Conservation (phyloP, 306 rosid species). For the Argentina anserina region DNA sequence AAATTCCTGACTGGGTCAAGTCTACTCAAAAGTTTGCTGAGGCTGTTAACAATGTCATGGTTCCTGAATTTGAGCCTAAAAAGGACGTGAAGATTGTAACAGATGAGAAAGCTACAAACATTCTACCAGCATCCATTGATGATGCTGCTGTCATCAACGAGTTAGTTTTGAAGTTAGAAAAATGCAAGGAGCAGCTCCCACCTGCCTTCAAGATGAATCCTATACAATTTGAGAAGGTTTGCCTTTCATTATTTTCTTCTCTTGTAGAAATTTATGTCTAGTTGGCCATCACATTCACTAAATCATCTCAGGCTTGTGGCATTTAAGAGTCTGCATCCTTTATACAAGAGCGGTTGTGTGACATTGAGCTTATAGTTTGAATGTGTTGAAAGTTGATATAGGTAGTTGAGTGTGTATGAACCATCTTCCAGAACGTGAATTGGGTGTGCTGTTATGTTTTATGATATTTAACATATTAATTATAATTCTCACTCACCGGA, state of each 20-base stretch:
- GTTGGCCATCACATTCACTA: background rate
- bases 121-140: constrained; percentile 22
- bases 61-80: constrained; percentile 25
- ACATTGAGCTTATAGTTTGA: background rate
- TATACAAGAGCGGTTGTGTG: background rate
- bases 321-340: background rate
- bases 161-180: constrained; percentile 15
- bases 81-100: constrained; percentile 27
- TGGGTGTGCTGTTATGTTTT: background rate
- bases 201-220: constrained; percentile 25
- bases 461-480: too few species aligned
- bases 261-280: background rate
- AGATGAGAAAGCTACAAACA: constrained; percentile 25
- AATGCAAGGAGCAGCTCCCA: constrained; percentile 21
- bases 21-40: constrained; percentile 20
- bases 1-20: constrained; percentile 27
- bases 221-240: constrained; percentile 29
- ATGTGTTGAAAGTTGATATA: background rate
- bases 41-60: constrained; percentile 22
- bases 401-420: too few species aligned
- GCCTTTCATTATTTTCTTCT: background rate
- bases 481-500: too few species aligned
- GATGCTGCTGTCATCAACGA: constrained; percentile 25
- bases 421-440: background rate
- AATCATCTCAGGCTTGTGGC: background rate